Evolutionary conservation across 208 protist genomes (phyloP).

Genomic region (Trypanosoma cruzi): DNA sequence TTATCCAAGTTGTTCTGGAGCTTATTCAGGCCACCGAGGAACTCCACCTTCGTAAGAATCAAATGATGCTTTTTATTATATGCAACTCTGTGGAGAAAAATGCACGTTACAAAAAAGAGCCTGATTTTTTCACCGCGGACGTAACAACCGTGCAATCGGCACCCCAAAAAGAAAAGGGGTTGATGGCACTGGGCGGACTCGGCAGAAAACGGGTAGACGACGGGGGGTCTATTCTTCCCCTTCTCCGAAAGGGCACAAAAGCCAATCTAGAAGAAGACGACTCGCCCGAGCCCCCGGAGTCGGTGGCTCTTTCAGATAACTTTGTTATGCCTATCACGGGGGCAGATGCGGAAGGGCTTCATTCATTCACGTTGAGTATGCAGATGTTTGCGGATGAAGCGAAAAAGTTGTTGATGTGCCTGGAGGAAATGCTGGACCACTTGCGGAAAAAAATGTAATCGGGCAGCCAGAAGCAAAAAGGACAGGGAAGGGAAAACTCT

Average conservation of each 20-base stretch:
- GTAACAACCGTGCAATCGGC: background rate
- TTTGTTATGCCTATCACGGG: conserved; percentile 79
- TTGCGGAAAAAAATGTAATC: conserved; percentile 49
- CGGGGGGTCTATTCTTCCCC: conserved; percentile 9
- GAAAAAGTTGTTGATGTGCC: conserved; percentile 68
- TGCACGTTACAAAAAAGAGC: background rate
- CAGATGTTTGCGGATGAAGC: conserved; percentile 87
- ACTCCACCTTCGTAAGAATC: conserved; percentile 74
- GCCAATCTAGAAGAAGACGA: conserved; percentile 6
- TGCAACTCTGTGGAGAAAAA: conserved; percentile 38
- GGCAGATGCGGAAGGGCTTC: conserved; percentile 77
- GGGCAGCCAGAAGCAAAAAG: background rate
- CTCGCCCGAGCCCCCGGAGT: background rate
- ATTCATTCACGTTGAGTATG: conserved; percentile 77
- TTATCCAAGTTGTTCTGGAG: conserved; percentile 73
- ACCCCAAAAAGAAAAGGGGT: background rate
- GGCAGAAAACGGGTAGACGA: background rate
- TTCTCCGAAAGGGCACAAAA: conserved; percentile 28
- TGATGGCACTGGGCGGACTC: background rate
- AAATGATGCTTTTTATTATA: conserved; percentile 85
- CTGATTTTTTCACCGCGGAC: background rate
- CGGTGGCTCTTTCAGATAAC: conserved; percentile 52
- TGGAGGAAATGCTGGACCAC: conserved; percentile 71
- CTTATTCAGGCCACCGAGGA: conserved; percentile 60
- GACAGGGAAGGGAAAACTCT: background rate